Evolutionary conservation across 352 stramenopile species (phyloP), one percentile per base, ranked within the genome.

Genomic region (Phytophthora citricola): DNA sequence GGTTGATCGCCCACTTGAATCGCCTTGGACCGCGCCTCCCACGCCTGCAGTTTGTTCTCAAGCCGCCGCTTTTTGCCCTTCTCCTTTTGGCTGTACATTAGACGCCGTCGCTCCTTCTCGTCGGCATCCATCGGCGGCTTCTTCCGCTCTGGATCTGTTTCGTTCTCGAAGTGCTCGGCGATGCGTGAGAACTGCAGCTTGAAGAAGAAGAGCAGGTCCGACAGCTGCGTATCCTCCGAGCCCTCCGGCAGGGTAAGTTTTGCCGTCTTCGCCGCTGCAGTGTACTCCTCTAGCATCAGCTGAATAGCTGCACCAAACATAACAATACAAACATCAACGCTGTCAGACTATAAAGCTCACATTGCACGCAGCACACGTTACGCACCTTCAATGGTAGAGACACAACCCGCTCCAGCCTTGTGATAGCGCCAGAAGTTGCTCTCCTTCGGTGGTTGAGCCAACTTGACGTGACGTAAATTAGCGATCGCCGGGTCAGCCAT

Each of bases 341-440:
- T 9, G 55, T 32, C 20, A 63, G 49, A 14, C 6, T 55, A 2
- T 5, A 29, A 32, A 10, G 9, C 31, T 44, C 31, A 45, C 50
- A 22, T 26, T 45, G n/a, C 48, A 65, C 7, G 31, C 4, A 31
- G 4, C 52, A 41, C 26, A 43, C 10, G 20, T 14, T 4, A 31
- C 60, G n/a, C 38, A 93, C 88, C 88, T 96, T 96, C 88, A 63
- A 96, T 96, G 0, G 88, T 96, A 7, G 88, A 96, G n/a, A 96
- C 85, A 29, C 88, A 96, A 15, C 88, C 88, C 5, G 83, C 84
- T 46, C 88, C 88, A 22, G 86, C 87, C 55, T 91, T 85, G 67
- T 96, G 88, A 66, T 96, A 96, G 38, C 88, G 81, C 88, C 88
- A 96, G 63, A 94, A 96, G 45, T 92, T 93, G 79, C 86, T 94